These are phyloP conservation scores for Alternaria sp. DNA, from an alignment of 2,329 filamentous ascomycete species.

Conservation along the genomic window DNA sequence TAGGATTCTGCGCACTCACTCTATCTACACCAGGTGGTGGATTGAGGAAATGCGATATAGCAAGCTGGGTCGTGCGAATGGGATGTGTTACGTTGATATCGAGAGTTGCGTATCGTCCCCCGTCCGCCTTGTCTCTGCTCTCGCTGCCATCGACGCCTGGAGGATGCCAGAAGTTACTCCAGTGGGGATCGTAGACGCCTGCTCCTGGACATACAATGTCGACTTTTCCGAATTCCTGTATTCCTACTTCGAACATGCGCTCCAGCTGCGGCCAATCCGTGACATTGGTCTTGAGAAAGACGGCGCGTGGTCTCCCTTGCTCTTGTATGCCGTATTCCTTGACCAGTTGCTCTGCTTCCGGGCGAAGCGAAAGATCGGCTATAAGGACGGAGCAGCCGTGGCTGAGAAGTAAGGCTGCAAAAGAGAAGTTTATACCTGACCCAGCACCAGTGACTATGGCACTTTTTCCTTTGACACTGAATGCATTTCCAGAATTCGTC, in stretches of 20 bases:
- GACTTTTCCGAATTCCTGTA: conserved; percentile 40
- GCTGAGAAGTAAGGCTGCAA: conserved; percentile 54
- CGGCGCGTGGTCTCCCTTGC: conserved; percentile 40
- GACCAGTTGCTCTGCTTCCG: conserved; percentile 54
- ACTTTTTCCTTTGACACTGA: conserved; percentile 53
- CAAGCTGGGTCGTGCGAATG: conserved; percentile 55
- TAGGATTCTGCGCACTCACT: conserved; percentile 50
- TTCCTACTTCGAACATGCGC: conserved; percentile 40
- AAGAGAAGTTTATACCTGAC: conserved; percentile 56
- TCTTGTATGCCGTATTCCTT: conserved; percentile 31
- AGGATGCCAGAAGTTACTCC: conserved; percentile 57
- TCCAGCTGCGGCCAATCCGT: conserved; percentile 45
- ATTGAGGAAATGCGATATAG: conserved; percentile 54
- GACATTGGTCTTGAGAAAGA: conserved; percentile 55
- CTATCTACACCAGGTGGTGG: conserved; percentile 34
- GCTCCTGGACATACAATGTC: conserved; percentile 59
- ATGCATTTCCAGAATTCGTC: conserved; percentile 17
- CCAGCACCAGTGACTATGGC: conserved; percentile 58
- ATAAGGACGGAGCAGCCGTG: conserved; percentile 57
- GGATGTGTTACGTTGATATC: conserved; percentile 59
- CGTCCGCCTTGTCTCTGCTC: conserved; percentile 42
- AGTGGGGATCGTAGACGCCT: conserved; percentile 57
- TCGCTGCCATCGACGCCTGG: conserved; percentile 42
- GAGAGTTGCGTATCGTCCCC: conserved; percentile 41
- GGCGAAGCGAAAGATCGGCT: conserved; percentile 55